phyloP scores from a whole-genome alignment of 140 eudicot genomes.

The Stevia rebaudiana region DNA sequence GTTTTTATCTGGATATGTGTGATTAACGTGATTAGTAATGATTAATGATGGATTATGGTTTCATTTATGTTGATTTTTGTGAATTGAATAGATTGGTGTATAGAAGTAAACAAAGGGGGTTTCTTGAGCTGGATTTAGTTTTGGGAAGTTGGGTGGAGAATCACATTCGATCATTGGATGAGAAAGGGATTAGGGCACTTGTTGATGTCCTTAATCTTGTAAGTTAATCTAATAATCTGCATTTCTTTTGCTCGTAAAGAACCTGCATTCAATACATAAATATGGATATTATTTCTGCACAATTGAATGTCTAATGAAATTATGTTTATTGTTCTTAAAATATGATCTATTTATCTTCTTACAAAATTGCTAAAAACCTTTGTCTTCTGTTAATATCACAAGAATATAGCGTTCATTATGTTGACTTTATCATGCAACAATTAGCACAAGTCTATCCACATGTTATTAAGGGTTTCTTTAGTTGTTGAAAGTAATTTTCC shows the following conservation, averaged over 20 bases:
- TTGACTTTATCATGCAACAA: not conserved
- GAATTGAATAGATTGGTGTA: conserved; percentile 56
- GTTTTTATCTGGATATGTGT: not conserved
- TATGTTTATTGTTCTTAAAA: not conserved
- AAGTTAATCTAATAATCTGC: too few species aligned
- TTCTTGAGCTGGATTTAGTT: conserved; percentile 79
- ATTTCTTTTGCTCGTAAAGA: too few species aligned
- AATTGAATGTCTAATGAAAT: not conserved
- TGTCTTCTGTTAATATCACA: too few species aligned
- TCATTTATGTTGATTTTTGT: not conserved
- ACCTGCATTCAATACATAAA: not conserved
- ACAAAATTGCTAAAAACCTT: too few species aligned
- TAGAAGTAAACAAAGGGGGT: conserved; percentile 96
- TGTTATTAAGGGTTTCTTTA: not conserved
- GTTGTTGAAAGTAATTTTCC: not conserved
- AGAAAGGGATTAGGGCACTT: conserved; percentile 60
- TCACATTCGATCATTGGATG: conserved; percentile 68
- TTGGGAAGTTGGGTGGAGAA: conserved; percentile 92
- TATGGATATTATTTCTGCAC: not conserved
- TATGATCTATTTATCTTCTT: too few species aligned
- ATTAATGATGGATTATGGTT: not conserved
- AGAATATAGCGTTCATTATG: too few species aligned
- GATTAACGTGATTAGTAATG: not conserved
- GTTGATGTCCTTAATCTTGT: conserved; percentile 84
- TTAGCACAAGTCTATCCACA: not conserved